Evolutionary conservation across 768 basidiomycete genomes (phyloP).

Genomic region (Xerocomellus intermedius): DNA sequence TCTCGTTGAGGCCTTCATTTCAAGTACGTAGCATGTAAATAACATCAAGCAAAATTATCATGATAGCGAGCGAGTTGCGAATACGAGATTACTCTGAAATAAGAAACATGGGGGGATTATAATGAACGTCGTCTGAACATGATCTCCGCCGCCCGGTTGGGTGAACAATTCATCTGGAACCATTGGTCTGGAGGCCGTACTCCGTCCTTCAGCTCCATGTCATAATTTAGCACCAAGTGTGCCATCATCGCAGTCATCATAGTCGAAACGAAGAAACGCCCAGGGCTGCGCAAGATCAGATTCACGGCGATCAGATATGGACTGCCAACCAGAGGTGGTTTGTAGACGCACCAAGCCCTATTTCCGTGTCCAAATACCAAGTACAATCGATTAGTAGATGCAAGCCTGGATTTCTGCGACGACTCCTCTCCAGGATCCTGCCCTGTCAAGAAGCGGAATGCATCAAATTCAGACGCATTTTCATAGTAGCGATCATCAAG

Average conservation of each 20-base stretch:
- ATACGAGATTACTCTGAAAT: constrained; percentile 11
- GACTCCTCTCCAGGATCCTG: constrained; percentile 23
- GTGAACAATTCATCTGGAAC: constrained; percentile 36
- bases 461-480: constrained; percentile 41
- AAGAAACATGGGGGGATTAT: constrained; percentile 9
- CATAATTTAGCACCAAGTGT: constrained; percentile 40
- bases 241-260: constrained; percentile 42
- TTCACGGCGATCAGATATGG: constrained; percentile 1
- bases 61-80: constrained; percentile 5
- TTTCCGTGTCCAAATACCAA: constrained; percentile 36
- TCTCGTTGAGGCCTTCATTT: background rate
- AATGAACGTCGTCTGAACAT: constrained; percentile 35
- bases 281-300: constrained; percentile 32
- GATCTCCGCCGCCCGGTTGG: constrained; percentile 36
- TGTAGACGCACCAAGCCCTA: constrained; percentile 34
- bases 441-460: constrained; percentile 40
- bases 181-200: constrained; percentile 36
- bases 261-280: constrained; percentile 42
- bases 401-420: constrained; percentile 28
- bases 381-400: constrained; percentile 31
- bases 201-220: constrained; percentile 37
- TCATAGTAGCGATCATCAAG: constrained; percentile 42
- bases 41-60: constrained; percentile 11
- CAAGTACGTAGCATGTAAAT: constrained; percentile 1
- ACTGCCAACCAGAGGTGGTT: background rate